These are phyloP conservation scores for Lanzia echinophila DNA, from an alignment of 2,329 filamentous ascomycete species.

Conservation along the genomic window DNA sequence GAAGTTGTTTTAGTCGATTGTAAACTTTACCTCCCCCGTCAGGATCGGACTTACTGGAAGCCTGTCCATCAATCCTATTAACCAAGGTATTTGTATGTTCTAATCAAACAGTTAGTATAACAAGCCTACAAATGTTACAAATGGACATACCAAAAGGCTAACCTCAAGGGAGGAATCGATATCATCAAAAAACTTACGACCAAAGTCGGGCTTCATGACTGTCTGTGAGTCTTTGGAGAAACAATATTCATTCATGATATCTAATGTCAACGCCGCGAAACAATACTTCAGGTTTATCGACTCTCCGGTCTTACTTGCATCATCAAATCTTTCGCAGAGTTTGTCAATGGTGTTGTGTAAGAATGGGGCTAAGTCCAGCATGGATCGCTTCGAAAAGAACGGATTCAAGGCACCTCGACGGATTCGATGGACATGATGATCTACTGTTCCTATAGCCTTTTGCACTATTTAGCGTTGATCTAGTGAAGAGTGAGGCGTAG, in stretches of 20 bases:
- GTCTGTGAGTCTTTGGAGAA: slow-evolving; percentile 9
- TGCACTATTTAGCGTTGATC: not conserved
- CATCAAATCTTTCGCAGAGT: not conserved
- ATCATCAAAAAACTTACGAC: not conserved
- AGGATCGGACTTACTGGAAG: not conserved
- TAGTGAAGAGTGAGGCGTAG: not conserved
- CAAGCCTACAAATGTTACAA: not conserved
- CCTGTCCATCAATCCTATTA: not conserved
- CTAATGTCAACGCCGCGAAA: not conserved
- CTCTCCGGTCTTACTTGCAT: not conserved
- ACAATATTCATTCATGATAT: slow-evolving; percentile 7
- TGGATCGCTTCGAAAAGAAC: slow-evolving; percentile 15
- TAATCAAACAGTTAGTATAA: not conserved
- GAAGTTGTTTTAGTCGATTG: not conserved
- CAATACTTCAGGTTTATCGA: slow-evolving; percentile 1
- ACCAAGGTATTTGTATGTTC: slow-evolving; percentile 1
- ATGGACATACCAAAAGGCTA: slow-evolving; percentile 1
- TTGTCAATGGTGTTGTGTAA: slow-evolving; percentile 1
- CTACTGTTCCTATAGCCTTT: slow-evolving; percentile 8
- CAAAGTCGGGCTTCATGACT: not conserved
- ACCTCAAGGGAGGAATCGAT: not conserved
- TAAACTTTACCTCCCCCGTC: not conserved
- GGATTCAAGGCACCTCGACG: slow-evolving; percentile 13
- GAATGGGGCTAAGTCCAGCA: not conserved
- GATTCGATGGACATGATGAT: slow-evolving; percentile 14